Base-by-base conservation (phyloP, 495 filamentous ascomycete species). In the Penicillium goetzii region DNA sequence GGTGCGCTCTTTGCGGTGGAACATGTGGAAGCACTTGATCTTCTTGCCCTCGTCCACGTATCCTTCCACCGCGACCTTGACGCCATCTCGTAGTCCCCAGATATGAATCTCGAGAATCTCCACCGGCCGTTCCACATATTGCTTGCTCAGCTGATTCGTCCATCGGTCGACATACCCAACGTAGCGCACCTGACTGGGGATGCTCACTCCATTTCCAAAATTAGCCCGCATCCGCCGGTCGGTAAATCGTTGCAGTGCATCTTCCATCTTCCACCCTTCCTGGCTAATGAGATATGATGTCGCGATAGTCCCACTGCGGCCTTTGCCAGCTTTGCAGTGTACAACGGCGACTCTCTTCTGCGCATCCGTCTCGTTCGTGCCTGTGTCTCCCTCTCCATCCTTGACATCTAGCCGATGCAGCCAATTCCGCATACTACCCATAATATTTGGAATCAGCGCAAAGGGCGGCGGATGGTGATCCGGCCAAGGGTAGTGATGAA, bases 391-490 rank as follows among this genome's bases (percentile, higher is more conserved):
- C 7, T 11, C 60, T 15, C 72, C 21, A 45, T 71, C 62, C 38
- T 68, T 57, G 0, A 62, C 66, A 12, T 83, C 80, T n/a, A 85
- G 77, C 17, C 79, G 85, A 28, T 84, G 76, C 38, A 96, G 71
- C 92, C 93, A 97, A 60, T 92, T 89, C 56, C 89, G 83, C 93
- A 98, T 97, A 65, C 89, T 88, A 7, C 85, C 92, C 81, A 97
- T 85, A n/a, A 97, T 91, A 69, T 88, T 80, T 1, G 92, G 93
- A 25, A 98, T 89, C 15, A 97, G 76, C 33, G 85, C 84, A 69
- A 99, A 98, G 4, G 96, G 95, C 61, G 95, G 95, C 33, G 95
- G 96, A 73, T 98, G 95, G 72, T 99, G 95, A 73, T 99, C 95
- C 0, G 96, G 96, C 85, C 91, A 99, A 2, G 95, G 95, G 67